A percentile compares a stretch with the other conserved stretches of the same genome.
phyloP scores from a whole-genome alignment of 2,329 filamentous ascomycete genomes.

The Apiospora malaysiana region DNA sequence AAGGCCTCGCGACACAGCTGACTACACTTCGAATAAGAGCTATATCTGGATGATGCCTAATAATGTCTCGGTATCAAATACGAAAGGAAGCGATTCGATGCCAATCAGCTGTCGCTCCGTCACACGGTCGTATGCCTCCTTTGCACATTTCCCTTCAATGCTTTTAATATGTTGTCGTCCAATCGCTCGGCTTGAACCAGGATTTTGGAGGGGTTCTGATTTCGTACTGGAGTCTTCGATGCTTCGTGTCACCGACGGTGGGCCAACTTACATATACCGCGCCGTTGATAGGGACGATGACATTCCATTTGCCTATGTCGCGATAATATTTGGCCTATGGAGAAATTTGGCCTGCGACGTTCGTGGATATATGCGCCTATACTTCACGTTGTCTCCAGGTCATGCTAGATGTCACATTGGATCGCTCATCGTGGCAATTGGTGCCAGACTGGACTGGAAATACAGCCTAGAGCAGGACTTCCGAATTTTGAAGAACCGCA shows the following conservation, averaged over 20 bases:
- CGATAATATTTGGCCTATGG: slow-evolving; percentile 33
- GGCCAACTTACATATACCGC: slow-evolving; percentile 34
- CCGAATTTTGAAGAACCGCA: too few species aligned
- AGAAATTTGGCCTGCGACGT: too few species aligned
- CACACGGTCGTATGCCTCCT: slow-evolving; percentile 27
- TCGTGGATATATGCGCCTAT: too few species aligned
- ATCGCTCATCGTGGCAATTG: too few species aligned
- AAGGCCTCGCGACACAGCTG: too few species aligned
- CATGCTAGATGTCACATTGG: too few species aligned
- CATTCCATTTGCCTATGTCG: slow-evolving; percentile 27
- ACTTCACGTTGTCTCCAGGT: too few species aligned
- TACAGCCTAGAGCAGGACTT: slow-evolving; percentile 30
- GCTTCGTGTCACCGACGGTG: slow-evolving; percentile 34
- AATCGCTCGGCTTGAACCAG: slow-evolving; percentile 31
- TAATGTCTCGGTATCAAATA: slow-evolving; percentile 27
- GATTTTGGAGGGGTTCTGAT: background rate
- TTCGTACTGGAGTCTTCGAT: slow-evolving; percentile 39
- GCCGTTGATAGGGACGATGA: background rate
- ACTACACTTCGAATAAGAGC: slow-evolving; percentile 36
- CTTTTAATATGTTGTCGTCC: slow-evolving; percentile 23
- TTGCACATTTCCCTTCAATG: background rate
- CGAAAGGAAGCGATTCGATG: slow-evolving; percentile 32
- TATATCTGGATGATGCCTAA: slow-evolving; percentile 25
- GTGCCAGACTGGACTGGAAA: too few species aligned
- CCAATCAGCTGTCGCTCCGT: slow-evolving; percentile 39